Evolutionary conservation across 805 yeast species (phyloP).

Genomic region (Schwanniomyces pseudopolymorphus): DNA sequence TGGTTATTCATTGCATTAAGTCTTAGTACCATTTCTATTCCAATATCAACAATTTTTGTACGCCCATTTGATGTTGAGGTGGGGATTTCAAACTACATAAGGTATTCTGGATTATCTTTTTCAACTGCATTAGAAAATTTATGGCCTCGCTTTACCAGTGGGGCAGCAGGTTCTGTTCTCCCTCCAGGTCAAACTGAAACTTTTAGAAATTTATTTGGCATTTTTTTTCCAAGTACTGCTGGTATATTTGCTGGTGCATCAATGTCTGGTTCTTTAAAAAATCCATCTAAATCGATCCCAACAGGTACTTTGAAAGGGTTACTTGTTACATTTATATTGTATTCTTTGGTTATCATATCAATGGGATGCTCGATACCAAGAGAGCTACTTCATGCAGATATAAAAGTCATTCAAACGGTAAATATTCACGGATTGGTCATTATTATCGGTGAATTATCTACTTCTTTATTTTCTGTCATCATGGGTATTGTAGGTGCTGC

Average conservation of each 20-base stretch:
- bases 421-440: slow-evolving; percentile 67
- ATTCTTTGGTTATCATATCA: slow-evolving; percentile 75
- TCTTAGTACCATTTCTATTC: slow-evolving; percentile 75
- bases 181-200: slow-evolving; percentile 57
- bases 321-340: slow-evolving; percentile 70
- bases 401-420: slow-evolving; percentile 82
- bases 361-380: slow-evolving; percentile 83
- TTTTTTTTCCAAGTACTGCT: slow-evolving; percentile 97
- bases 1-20: slow-evolving; percentile 66
- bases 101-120: slow-evolving; percentile 77
- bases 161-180: slow-evolving; percentile 86
- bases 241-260: slow-evolving; percentile 99
- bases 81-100: slow-evolving; percentile 42
- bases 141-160: slow-evolving; percentile 76
- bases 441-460: slow-evolving; percentile 86
- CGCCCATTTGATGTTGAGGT: slow-evolving; percentile 54
- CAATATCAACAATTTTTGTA: slow-evolving; percentile 69
- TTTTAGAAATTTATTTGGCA: slow-evolving; percentile 85
- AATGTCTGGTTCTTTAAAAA: slow-evolving; percentile 90
- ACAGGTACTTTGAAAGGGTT: slow-evolving; percentile 90
- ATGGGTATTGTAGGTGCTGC: slow-evolving; percentile 98
- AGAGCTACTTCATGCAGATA: slow-evolving; percentile 69
- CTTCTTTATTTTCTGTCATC: slow-evolving; percentile 87
- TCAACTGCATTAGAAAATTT: slow-evolving; percentile 63
- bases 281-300: slow-evolving; percentile 89